Base-by-base conservation (phyloP, 768 basidiomycete species). In the Russula earlei region DNA sequence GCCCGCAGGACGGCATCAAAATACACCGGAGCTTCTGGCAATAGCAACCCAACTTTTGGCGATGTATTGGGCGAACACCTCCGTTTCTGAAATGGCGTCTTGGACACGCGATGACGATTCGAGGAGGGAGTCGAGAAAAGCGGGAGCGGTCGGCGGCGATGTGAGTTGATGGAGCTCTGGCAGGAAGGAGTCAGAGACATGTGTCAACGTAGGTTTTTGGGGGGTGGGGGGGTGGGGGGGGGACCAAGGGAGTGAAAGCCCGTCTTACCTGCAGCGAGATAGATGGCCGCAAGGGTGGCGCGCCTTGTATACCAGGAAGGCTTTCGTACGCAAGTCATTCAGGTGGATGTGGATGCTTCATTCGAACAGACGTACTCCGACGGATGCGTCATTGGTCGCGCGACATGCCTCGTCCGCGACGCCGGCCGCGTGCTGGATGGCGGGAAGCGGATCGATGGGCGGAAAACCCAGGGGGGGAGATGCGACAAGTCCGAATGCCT, bases 141-240 rank as follows among this genome's bases (percentile, higher is more conserved):
- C 68, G 27, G 72, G 69, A 0, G 85, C 81, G 2, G 87, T 87
- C 12, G 71, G 64, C 4, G 89, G 86, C 1, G 89, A 91, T 0
- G 80, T 77, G n/a, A 92, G 65, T 65, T 92, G 89, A 64, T 91
- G 89, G 15, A 92, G 72, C 69, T 91, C 89, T 27, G 52, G 24
- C n/a, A 10, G 47, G 42, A n/a, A n/a, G n/a, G n/a, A n/a, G n/a
- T n/a, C n/a, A n/a, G 38, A 38, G 15, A 5, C 3, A 6, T 9
- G 25, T n/a, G 40, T 46, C 36, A 49, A 12, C 15, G 4, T 5
- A 14, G 15, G n/a, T n/a, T n/a, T n/a, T n/a, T n/a, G n/a, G n/a
- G n/a, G n/a, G n/a, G n/a, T n/a, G n/a, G n/a, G n/a, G n/a, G n/a
- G n/a, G n/a, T n/a, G n/a, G n/a, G n/a, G n/a, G n/a, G 31, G 3